Evolutionary conservation across 768 basidiomycete genomes (phyloP).

Genomic region (Lentinula edodes): DNA sequence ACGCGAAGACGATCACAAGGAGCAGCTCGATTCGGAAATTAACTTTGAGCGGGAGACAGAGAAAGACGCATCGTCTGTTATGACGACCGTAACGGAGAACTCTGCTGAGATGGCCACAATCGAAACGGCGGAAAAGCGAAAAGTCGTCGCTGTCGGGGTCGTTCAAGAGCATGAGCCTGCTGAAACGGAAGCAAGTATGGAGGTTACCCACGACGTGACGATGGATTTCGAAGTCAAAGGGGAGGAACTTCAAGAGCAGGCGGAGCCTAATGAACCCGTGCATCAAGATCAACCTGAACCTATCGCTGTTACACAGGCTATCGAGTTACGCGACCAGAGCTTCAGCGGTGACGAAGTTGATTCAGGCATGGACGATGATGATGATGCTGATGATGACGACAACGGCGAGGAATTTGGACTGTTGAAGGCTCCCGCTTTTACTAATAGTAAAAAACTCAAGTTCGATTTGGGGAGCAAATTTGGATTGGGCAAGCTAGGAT

Average conservation of each 20-base stretch:
- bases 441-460: constrained; percentile 21
- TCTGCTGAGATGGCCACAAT: constrained; percentile 49
- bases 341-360: constrained; percentile 16
- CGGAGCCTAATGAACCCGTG: neutral
- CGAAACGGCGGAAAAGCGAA: constrained; percentile 39
- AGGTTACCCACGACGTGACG: constrained; percentile 1
- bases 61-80: constrained; percentile 31
- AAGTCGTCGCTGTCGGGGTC: constrained; percentile 13
- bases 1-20: neutral
- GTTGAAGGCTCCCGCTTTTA: constrained; percentile 11
- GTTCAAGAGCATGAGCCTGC: constrained; percentile 5
- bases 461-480: constrained; percentile 48
- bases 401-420: constrained; percentile 30
- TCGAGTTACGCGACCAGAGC: constrained; percentile 9
- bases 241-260: neutral
- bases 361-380: constrained; percentile 2
- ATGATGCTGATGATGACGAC: constrained; percentile 2
- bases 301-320: constrained; percentile 3
- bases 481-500: constrained; percentile 22
- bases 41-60: constrained; percentile 27
- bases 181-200: constrained; percentile 5
- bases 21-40: neutral
- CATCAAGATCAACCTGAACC: neutral
- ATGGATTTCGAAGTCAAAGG: neutral
- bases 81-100: constrained; percentile 35